Evolutionary conservation across 495 filamentous ascomycete genomes (phyloP).

Genomic region (Trichodelitschia bisporula): DNA sequence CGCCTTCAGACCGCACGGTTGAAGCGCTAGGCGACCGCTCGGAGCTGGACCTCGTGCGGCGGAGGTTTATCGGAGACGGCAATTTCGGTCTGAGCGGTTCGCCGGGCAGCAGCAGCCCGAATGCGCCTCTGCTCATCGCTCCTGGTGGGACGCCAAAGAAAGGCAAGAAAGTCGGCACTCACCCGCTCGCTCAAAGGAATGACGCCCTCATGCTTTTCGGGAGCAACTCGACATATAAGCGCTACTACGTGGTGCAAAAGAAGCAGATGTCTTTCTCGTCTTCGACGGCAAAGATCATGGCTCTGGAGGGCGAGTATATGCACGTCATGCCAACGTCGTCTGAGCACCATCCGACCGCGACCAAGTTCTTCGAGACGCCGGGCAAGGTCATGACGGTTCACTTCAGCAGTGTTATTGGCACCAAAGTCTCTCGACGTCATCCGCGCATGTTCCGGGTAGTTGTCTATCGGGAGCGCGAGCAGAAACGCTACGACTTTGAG

Average conservation of each 20-base stretch:
- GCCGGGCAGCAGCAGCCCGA: constrained; percentile 59
- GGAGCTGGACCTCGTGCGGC: constrained; percentile 66
- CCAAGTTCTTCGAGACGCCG: constrained; percentile 21
- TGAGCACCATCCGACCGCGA: too few species aligned
- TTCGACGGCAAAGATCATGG: constrained; percentile 57
- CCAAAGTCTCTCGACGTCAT: constrained; percentile 75
- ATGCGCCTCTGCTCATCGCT: constrained; percentile 42
- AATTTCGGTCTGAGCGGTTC: constrained; percentile 44
- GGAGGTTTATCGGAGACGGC: constrained; percentile 62
- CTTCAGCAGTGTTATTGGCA: constrained; percentile 79
- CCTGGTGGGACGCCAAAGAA: constrained; percentile 44
- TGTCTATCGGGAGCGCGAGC: constrained; percentile 59
- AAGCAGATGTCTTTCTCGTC: constrained; percentile 84
- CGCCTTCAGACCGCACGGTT: constrained; percentile 67
- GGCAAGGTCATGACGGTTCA: constrained; percentile 73
- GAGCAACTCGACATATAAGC: constrained; percentile 42
- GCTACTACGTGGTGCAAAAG: constrained; percentile 79
- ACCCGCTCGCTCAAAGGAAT: neutral
- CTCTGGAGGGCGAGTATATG: constrained; percentile 86
- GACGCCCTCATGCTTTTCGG: constrained; percentile 26
- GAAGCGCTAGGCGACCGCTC: constrained; percentile 63
- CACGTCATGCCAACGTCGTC: constrained; percentile 71
- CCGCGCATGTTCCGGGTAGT: constrained; percentile 78
- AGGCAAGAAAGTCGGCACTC: constrained; percentile 16
- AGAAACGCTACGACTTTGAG: constrained; percentile 94